Evolutionary conservation across 768 basidiomycete genomes (phyloP), one percentile per base, ranked within the genome.

Genomic region (Panellus pusillus): DNA sequence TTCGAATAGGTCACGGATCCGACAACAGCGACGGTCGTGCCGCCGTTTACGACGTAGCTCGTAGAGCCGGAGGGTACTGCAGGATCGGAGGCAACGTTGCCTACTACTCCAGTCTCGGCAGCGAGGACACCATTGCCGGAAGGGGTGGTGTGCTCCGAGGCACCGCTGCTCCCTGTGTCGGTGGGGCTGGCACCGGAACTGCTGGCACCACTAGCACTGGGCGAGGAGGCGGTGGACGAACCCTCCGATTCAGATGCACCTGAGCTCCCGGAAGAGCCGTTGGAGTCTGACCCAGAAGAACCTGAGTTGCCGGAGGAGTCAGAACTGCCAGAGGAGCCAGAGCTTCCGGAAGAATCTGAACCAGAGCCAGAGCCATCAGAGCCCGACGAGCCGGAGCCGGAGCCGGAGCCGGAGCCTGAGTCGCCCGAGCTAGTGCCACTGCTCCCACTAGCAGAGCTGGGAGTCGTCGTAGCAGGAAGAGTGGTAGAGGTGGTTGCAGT

Each of bases 21-120:
- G 15, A 54, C 38, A 4, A 57, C 51, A 24, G 55, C 44, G 32
- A 54, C 27, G n/a, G 59, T 61, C 44, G 55, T 60, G 9, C 62
- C 54, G 20, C 39, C 54, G 24, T 49, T 31, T 4, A 55, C 38
- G 15, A 52, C 18, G 48, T 51, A 27, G 12, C 24, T 43, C 4
- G 59, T 61, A 27, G 55, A 32, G 48, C 59, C 55, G 36, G 28
- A 18, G 27, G 59, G 54, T 12, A 13, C 13, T 1, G 37, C 15
- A 19, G 44, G 19, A 14, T 53, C 13, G 17, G 41, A 2, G 13
- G 14, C 45, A 31, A 15, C 41, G 19, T 47, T 37, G 11, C 24
- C 44, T 2, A 44, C 55, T 2, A 37, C 36, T 8, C 3, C 32
- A 35, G 47, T 56, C 18, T 42, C 46, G 6, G 48, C 54, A 24